Conservation (phyloP, 495 filamentous ascomycete species). For the Staphylotrichum tortipilum region DNA sequence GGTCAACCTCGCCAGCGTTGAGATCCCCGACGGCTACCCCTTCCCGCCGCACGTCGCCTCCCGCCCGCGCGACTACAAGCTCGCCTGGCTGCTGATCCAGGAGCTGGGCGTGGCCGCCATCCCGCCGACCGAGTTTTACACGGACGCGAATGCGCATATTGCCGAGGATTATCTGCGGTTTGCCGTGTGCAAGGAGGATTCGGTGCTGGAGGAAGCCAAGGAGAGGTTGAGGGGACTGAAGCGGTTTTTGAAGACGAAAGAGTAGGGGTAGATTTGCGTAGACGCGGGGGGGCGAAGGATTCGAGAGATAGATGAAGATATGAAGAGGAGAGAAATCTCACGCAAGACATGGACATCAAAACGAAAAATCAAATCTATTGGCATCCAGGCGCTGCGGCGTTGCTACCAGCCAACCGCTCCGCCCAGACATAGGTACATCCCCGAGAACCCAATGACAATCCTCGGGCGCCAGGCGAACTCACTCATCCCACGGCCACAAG, state of each 20-base stretch:
- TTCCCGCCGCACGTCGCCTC: slow-evolving; percentile 83
- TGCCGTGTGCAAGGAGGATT: slow-evolving; percentile 93
- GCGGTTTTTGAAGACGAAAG: slow-evolving; percentile 52
- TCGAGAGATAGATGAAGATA: too few relatives aligned
- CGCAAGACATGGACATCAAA: too few relatives aligned
- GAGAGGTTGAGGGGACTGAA: slow-evolving; percentile 78
- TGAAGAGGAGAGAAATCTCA: neutral
- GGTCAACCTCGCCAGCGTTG: slow-evolving; percentile 79
- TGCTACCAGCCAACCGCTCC: too few relatives aligned
- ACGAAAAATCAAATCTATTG: too few relatives aligned
- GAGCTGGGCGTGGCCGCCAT: slow-evolving; percentile 94
- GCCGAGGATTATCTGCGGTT: slow-evolving; percentile 91
- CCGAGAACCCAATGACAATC: too few relatives aligned
- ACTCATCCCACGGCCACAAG: too few relatives aligned
- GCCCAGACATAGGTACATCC: too few relatives aligned
- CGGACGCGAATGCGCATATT: slow-evolving; percentile 67
- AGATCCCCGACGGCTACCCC: slow-evolving; percentile 67
- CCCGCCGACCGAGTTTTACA: slow-evolving; percentile 95
- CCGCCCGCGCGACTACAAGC: slow-evolving; percentile 83
- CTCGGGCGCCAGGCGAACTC: too few relatives aligned
- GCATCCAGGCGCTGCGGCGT: too few relatives aligned
- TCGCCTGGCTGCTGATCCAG: slow-evolving; percentile 92
- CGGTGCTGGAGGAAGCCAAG: slow-evolving; percentile 82
- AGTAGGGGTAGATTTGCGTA: neutral
- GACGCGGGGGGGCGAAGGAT: too few relatives aligned